Evolutionary conservation across 2,329 filamentous ascomycete species (phyloP).

Genomic region (Ophiostoma ulmi): DNA sequence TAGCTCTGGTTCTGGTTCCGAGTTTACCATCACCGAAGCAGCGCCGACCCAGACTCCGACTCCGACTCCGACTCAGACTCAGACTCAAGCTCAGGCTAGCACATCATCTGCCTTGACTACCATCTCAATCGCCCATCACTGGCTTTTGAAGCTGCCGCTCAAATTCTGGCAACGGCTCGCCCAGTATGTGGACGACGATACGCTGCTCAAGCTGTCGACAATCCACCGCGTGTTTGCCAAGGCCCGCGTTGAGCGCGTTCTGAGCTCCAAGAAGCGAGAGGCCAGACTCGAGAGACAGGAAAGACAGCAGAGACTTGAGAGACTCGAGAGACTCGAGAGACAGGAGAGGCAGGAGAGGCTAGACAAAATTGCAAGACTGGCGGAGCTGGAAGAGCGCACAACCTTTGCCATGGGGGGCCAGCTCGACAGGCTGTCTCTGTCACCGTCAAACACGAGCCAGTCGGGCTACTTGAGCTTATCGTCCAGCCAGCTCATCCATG

Average conservation of each 20-base stretch:
- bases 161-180: not conserved
- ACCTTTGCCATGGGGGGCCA: not conserved
- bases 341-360: not conserved
- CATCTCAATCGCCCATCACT: not conserved
- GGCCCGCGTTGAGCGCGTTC: not conserved
- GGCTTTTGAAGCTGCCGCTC: not conserved
- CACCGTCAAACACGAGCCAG: not conserved
- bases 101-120: not conserved
- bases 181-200: not conserved
- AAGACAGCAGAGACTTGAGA: not conserved
- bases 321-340: not conserved
- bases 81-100: too few species aligned
- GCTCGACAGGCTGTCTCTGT: not conserved
- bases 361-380: not conserved
- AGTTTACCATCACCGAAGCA: not conserved
- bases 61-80: not conserved
- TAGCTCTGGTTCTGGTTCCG: too few species aligned
- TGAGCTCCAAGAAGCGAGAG: not conserved
- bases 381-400: not conserved
- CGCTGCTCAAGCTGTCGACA: not conserved
- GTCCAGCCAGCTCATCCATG: not conserved
- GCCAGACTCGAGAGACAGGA: not conserved
- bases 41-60: too few species aligned
- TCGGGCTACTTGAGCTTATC: not conserved
- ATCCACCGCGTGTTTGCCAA: constrained; percentile 4